phyloP scores from a whole-genome alignment of 805 yeast species.

The Blastobotrys robertii region DNA sequence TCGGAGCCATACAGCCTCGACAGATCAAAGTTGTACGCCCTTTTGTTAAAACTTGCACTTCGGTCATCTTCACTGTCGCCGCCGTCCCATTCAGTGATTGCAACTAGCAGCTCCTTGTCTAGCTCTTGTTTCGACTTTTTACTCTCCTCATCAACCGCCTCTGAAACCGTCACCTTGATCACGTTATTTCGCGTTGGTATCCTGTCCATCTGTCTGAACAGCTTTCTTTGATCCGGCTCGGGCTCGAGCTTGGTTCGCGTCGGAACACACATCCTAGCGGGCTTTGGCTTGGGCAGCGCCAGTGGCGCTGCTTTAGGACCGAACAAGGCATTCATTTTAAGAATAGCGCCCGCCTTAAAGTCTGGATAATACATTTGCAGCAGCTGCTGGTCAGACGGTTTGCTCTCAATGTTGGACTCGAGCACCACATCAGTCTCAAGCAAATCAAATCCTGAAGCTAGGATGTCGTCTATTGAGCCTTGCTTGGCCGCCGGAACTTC shows the following conservation, averaged over 20 bases:
- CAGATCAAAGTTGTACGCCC: neutral
- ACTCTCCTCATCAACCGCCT: neutral
- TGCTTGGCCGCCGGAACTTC: slow-evolving; percentile 5
- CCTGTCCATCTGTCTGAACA: slow-evolving; percentile 30
- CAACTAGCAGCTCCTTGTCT: slow-evolving; percentile 35
- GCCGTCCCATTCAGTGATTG: slow-evolving; percentile 67
- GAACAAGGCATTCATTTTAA: slow-evolving; percentile 58
- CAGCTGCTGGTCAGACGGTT: slow-evolving; percentile 14
- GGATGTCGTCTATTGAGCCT: slow-evolving; percentile 9
- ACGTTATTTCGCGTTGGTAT: neutral
- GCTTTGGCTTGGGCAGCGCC: slow-evolving; percentile 41
- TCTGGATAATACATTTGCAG: slow-evolving; percentile 46
- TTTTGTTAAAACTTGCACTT: neutral
- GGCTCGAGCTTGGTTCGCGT: slow-evolving; percentile 50
- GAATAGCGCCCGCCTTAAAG: slow-evolving; percentile 43
- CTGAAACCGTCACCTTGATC: slow-evolving; percentile 1
- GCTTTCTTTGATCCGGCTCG: slow-evolving; percentile 48
- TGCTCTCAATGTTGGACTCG: slow-evolving; percentile 3
- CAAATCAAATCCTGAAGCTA: slow-evolving; percentile 17
- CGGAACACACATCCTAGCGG: slow-evolving; percentile 34
- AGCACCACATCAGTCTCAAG: slow-evolving; percentile 12
- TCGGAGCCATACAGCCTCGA: slow-evolving; percentile 20
- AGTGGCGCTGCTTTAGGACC: slow-evolving; percentile 51
- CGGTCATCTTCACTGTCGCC: neutral
- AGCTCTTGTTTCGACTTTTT: neutral